Evolutionary conservation across 2,329 filamentous ascomycete genomes (phyloP).

Genomic region (Xylariaceae sp.): DNA sequence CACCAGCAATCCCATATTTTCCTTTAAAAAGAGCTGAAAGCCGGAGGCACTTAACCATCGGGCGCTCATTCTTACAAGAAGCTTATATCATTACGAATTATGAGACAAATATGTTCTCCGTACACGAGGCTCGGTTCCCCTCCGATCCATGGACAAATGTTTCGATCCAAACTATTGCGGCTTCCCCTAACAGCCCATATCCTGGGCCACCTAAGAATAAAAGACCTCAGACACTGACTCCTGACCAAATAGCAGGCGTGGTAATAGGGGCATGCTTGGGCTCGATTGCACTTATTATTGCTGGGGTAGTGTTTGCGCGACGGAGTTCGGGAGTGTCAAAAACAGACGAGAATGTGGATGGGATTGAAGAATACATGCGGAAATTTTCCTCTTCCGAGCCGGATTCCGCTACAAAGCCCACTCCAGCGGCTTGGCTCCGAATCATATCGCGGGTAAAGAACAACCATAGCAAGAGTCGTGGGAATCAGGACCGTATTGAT

Average conservation of each 20-base stretch:
- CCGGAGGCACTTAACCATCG: constrained; percentile 54
- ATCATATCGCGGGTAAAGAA: constrained; percentile 41
- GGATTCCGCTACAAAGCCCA: constrained; percentile 33
- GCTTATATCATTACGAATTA: constrained; percentile 55
- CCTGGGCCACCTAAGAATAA: constrained; percentile 33
- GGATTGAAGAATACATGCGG: constrained; percentile 35
- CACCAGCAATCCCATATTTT: constrained; percentile 54
- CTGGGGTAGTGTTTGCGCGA: constrained; percentile 32
- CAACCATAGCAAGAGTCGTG: constrained; percentile 26
- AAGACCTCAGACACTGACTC: constrained; percentile 33
- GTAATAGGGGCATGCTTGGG: constrained; percentile 38
- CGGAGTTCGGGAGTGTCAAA: constrained; percentile 26
- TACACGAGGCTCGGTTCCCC: constrained; percentile 53
- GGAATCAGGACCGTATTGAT: constrained; percentile 19
- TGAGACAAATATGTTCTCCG: constrained; percentile 46
- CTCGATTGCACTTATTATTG: constrained; percentile 29
- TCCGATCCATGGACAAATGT: constrained; percentile 36
- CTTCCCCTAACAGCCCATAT: constrained; percentile 43
- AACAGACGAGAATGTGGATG: constrained; percentile 22
- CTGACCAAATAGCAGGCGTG: constrained; percentile 42
- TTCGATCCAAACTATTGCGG: constrained; percentile 39
- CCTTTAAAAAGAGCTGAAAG: constrained; percentile 54
- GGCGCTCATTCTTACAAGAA: constrained; percentile 65
- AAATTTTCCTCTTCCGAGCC: constrained; percentile 33
- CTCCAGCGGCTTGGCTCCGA: constrained; percentile 25